A percentile compares a stretch with the other conserved stretches of the same genome.
These are phyloP conservation scores for Drechslera avenae DNA, from an alignment of 2,329 filamentous ascomycete genomes.

Conservation along the genomic window DNA sequence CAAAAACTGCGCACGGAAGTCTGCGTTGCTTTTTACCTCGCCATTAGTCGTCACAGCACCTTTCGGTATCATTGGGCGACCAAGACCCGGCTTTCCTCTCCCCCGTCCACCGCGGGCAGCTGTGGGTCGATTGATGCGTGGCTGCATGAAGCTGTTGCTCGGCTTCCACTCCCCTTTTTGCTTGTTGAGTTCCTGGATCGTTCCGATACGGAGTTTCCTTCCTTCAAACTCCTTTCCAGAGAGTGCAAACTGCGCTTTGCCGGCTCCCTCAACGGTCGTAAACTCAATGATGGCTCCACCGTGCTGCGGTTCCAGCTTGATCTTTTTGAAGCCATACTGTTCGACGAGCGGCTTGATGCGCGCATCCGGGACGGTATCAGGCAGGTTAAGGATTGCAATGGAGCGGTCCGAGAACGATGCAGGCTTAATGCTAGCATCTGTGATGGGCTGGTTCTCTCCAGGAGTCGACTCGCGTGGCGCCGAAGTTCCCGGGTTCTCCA, in stretches of 20 bases:
- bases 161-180: slow-evolving; percentile 49
- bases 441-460: slow-evolving; percentile 33
- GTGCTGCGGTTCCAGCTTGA: slow-evolving; percentile 80
- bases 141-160: slow-evolving; percentile 39
- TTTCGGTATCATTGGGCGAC: slow-evolving; percentile 34
- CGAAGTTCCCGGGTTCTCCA: slow-evolving; percentile 52
- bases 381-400: slow-evolving; percentile 80
- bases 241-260: slow-evolving; percentile 65
- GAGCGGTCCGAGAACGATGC: slow-evolving; percentile 63
- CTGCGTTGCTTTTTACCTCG: slow-evolving; percentile 60
- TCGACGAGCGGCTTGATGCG: slow-evolving; percentile 77
- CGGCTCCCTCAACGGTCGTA: slow-evolving; percentile 69
- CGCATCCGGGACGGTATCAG: slow-evolving; percentile 89
- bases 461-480: slow-evolving; percentile 46
- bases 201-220: slow-evolving; percentile 53
- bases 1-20: slow-evolving; percentile 62
- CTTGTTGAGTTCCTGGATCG: slow-evolving; percentile 54
- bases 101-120: slow-evolving; percentile 33
- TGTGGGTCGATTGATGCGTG: slow-evolving; percentile 35
- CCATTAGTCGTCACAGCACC: slow-evolving; percentile 18
- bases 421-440: slow-evolving; percentile 17
- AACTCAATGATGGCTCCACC: slow-evolving; percentile 88
- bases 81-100: slow-evolving; percentile 35
- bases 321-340: slow-evolving; percentile 73
- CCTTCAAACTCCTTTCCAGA: slow-evolving; percentile 49